Percentiles rank a stretch among this genome's conserved stretches.
Evolutionary conservation across 805 yeast species (phyloP).

Genomic region (Kuraishia molischiana): DNA sequence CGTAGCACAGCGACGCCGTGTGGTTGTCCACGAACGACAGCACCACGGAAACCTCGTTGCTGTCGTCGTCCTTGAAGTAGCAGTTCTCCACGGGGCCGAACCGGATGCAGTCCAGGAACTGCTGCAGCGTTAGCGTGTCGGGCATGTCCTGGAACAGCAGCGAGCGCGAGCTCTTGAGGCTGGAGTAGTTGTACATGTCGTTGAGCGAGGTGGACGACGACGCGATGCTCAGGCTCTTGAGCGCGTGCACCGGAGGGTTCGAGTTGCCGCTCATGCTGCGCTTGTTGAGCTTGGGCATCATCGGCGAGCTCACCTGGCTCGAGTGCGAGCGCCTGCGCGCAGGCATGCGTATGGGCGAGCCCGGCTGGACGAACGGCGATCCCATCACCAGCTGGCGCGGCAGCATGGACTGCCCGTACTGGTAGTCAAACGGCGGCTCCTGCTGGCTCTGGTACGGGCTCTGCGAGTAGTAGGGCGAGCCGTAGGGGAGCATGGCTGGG

Average conservation of each 20-base stretch:
- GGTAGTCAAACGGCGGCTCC: conserved; percentile 45
- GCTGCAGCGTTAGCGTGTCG: conserved; percentile 9
- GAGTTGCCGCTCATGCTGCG: conserved; percentile 1
- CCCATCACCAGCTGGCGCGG: conserved; percentile 53
- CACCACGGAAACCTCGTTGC: conserved; percentile 5
- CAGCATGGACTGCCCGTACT: conserved; percentile 50
- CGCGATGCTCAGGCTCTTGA: conserved; percentile 1
- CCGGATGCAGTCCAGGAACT: conserved; percentile 35
- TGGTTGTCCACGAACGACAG: conserved; percentile 15
- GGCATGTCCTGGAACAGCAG: conserved; percentile 13
- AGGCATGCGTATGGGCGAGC: conserved; percentile 1
- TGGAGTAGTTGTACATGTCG: conserved; percentile 6
- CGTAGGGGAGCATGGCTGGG: conserved; percentile 8
- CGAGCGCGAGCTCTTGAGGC: conserved; percentile 14
- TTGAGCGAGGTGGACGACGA: conserved; percentile 7
- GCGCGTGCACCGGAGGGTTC: background rate
- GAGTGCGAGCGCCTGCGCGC: background rate
- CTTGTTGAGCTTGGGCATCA: conserved; percentile 10
- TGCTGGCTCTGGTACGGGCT: background rate
- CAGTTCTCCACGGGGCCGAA: conserved; percentile 58
- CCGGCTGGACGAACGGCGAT: conserved; percentile 43
- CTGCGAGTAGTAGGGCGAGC: conserved; percentile 2
- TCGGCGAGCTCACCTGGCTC: conserved; percentile 3
- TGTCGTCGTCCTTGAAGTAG: conserved; percentile 18
- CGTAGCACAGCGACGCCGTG: conserved; percentile 13